Base-by-base conservation (phyloP, 2,329 filamentous ascomycete genomes). In the Cryphonectria naterciae region DNA sequence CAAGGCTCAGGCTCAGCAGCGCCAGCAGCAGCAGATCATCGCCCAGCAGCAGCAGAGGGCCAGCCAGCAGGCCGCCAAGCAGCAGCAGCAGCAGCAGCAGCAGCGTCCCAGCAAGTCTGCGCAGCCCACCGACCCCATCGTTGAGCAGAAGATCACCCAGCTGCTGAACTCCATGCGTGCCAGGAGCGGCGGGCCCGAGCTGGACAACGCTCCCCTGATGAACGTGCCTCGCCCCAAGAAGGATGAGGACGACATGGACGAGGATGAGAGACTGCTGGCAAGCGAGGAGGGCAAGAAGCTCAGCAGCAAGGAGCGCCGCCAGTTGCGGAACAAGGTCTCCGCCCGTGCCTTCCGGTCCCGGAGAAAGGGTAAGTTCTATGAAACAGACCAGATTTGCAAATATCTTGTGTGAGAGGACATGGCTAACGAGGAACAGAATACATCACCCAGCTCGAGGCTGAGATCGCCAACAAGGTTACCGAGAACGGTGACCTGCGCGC, bases 261-360 rank as follows among this genome's bases (percentile, higher is more conserved):
- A 98, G 81, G 96, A 98, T 77, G 96, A 98, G 86, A 89, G 93
- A 75, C 86, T 98, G 13, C 86, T 70, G 32, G 94, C 94, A n/a
- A 98, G 94, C 73, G 96, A 99, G 78, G 95, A 98, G 83, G 96
- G 95, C 77, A 99, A 99, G 91, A 98, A 98, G 85, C 88, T 99
- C n/a, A 96, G 91, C 82, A 97, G 94, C 86, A 98, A 98, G 84
- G 95, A 98, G 83, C 91, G 96, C 72, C 91, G 96, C 75, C 96
- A 98, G 82, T 88, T 99, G n/a, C 90, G 96, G 74, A 99, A 99
- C 88, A 99, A 99, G 84, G 96, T 99, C 5, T 99, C 96, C 58
- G 96, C 96, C 73, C 93, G 96, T 76, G 95, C 95, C 67, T 99
- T 99, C 90, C 92, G 96, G 70, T 98, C 95, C n/a, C 88, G 96